Base-by-base conservation (phyloP, 768 basidiomycete species). In the Phlegmacium glaucopus region DNA sequence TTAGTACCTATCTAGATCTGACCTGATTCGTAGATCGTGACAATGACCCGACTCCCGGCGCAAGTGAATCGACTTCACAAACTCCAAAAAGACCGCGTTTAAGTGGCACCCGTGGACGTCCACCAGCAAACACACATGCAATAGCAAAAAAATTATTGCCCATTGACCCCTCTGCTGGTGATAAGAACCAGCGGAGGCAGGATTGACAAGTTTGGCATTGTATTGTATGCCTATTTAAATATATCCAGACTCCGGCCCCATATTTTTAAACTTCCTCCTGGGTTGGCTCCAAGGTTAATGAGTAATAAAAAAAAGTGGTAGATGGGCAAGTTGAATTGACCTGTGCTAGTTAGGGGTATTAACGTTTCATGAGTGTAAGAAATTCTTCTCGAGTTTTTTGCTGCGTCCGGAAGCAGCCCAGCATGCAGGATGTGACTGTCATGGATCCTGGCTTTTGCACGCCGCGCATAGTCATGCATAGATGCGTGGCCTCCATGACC, bases 391-490 rank as follows among this genome's bases (percentile, higher is more conserved):
- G 81, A 28, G 95, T 99, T 74, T 99, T 98, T 68, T 98, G 94
- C 57, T 94, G 90, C n/a, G 90, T 87, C 50, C 96, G 82, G 80
- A 99, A 99, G 64, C 93, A 96, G 12, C 96, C 96, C 44, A 97
- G 75, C 96, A 99, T 99, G 57, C 94, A 95, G 5, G 90, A 94
- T 6, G 96, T 99, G 38, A 94, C 87, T 1, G 96, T 99, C 17
- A 89, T 82, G 6, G 95, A 79, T 18, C 96, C 96, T 2, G 95
- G 95, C 69, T 99, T 99, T 70, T 99, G 96, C 8, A 99, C 96
- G 45, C 96, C 96, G 52, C 96, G 87, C 95, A 98, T 98, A 3
- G 95, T 94, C 96, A 99, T 99, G 63, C 95, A 98, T 67, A 97
- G 79, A 69, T 98, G 95, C 17, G 90, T 90, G 51, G 94, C 94